Percentiles rank a stretch among this genome's conserved stretches.
phyloP scores from a whole-genome alignment of 2,329 filamentous ascomycete species.

The Pezicula radicicola region DNA sequence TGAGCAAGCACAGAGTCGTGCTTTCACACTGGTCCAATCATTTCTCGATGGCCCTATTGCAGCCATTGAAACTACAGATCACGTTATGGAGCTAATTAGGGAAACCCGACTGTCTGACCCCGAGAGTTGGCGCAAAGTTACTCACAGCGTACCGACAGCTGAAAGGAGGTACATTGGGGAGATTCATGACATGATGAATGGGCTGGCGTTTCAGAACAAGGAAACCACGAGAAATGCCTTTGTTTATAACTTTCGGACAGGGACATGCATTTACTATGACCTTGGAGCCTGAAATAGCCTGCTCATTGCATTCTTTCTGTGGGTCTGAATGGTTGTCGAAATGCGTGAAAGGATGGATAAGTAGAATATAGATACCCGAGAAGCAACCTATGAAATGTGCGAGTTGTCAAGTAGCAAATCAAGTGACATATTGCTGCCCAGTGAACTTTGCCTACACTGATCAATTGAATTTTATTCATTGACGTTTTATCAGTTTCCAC shows the following conservation, averaged over 20 bases:
- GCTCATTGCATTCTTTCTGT: no score
- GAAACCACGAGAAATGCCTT: constrained; percentile 69
- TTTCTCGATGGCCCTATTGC: constrained; percentile 78
- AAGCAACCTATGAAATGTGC: no score
- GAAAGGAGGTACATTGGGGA: constrained; percentile 83
- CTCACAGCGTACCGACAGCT: constrained; percentile 71
- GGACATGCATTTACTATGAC: constrained; percentile 83
- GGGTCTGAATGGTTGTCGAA: no score
- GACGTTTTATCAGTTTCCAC: no score
- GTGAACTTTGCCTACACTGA: no score
- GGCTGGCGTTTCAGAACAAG: constrained; percentile 59
- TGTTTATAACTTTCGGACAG: constrained; percentile 88
- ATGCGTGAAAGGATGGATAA: no score
- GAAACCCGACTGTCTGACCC: constrained; percentile 73
- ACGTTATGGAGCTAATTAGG: constrained; percentile 73
- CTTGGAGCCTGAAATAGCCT: constrained; percentile 39
- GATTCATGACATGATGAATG: constrained; percentile 70
- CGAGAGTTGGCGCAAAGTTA: constrained; percentile 79
- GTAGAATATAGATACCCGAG: no score
- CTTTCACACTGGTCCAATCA: constrained; percentile 61
- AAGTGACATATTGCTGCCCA: no score
- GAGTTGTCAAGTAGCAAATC: no score
- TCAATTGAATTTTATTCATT: no score
- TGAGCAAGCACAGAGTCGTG: constrained; percentile 66
- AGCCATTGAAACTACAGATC: constrained; percentile 84